Percentiles rank a stretch among this genome's conserved stretches.
phyloP scores from a whole-genome alignment of 768 basidiomycete species.

The Pisolithus microcarpus region DNA sequence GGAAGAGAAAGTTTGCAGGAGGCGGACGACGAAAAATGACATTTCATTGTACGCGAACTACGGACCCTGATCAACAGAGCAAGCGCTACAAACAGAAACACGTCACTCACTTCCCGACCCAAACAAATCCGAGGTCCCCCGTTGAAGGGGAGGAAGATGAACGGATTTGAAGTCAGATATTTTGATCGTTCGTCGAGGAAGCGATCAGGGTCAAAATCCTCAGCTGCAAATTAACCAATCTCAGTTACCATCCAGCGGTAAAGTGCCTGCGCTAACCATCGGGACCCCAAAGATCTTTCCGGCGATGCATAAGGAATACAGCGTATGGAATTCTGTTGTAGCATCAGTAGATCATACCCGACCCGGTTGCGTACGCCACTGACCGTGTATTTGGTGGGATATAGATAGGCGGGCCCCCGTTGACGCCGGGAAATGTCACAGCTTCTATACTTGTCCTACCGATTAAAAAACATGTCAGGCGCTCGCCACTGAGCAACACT shows the following conservation, averaged over 20 bases:
- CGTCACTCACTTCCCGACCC: constrained; percentile 34
- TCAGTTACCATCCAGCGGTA: not conserved
- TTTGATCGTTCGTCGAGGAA: constrained; percentile 54
- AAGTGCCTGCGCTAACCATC: constrained; percentile 18
- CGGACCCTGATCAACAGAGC: constrained; percentile 1
- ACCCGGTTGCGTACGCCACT: not conserved
- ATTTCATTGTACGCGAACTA: constrained; percentile 63
- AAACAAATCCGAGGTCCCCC: constrained; percentile 61
- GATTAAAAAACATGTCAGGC: not conserved
- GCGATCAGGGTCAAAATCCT: constrained; percentile 57
- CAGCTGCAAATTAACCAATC: constrained; percentile 8
- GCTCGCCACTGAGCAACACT: not conserved
- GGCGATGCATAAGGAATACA: constrained; percentile 32
- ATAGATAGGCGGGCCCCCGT: constrained; percentile 23
- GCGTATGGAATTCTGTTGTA: constrained; percentile 8
- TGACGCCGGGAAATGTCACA: constrained; percentile 16
- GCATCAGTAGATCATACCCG: not conserved
- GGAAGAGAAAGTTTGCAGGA: constrained; percentile 48
- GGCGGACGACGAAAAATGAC: constrained; percentile 54
- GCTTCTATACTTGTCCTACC: constrained; percentile 19
- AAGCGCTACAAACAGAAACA: not conserved
- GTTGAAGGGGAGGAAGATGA: constrained; percentile 66
- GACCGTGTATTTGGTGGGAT: constrained; percentile 27
- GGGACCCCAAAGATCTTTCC: constrained; percentile 33
- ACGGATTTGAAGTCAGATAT: constrained; percentile 52